These are phyloP conservation scores for Litchi chinensis DNA, from an alignment of 345 rosid species.

Conservation along the genomic window DNA sequence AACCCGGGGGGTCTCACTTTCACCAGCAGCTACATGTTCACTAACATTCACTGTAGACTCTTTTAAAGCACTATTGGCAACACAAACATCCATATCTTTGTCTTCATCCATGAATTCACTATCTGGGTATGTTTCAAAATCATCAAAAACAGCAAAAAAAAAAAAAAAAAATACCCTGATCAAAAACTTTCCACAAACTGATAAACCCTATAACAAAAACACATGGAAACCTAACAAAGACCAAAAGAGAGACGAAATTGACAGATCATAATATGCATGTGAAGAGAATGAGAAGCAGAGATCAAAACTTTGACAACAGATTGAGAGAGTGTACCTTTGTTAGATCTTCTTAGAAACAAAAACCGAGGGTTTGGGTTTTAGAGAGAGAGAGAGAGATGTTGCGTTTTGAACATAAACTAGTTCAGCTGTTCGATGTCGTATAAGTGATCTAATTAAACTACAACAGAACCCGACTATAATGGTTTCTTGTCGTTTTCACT, in stretches of 20 bases:
- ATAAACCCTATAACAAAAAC: slow-evolving; percentile 31
- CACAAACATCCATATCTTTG: slow-evolving; percentile 14
- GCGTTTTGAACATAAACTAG: slow-evolving; percentile 18
- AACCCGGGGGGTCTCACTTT: slow-evolving; percentile 25
- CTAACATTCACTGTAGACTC: slow-evolving; percentile 20
- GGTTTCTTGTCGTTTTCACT: slow-evolving; percentile 29
- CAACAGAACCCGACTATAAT: slow-evolving; percentile 14
- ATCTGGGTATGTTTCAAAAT: slow-evolving; percentile 31
- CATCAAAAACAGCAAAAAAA: background rate
- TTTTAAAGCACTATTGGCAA: slow-evolving; percentile 17
- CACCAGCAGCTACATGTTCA: slow-evolving; percentile 26
- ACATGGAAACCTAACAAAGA: background rate
- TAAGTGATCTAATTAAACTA: slow-evolving; percentile 4
- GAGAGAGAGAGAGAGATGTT: slow-evolving; percentile 17
- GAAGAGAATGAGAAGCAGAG: background rate
- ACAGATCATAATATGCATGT: background rate
- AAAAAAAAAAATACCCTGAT: background rate
- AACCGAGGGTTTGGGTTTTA: slow-evolving; percentile 29
- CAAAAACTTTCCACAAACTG: background rate
- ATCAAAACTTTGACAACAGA: slow-evolving; percentile 13
- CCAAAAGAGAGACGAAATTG: background rate
- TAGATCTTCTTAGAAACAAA: slow-evolving; percentile 31
- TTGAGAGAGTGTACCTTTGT: slow-evolving; percentile 34
- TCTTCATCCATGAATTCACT: slow-evolving; percentile 33
- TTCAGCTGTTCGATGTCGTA: background rate